These are phyloP conservation scores for Thelonectria rubi DNA, from an alignment of 2,329 filamentous ascomycete genomes.

Conservation along the genomic window DNA sequence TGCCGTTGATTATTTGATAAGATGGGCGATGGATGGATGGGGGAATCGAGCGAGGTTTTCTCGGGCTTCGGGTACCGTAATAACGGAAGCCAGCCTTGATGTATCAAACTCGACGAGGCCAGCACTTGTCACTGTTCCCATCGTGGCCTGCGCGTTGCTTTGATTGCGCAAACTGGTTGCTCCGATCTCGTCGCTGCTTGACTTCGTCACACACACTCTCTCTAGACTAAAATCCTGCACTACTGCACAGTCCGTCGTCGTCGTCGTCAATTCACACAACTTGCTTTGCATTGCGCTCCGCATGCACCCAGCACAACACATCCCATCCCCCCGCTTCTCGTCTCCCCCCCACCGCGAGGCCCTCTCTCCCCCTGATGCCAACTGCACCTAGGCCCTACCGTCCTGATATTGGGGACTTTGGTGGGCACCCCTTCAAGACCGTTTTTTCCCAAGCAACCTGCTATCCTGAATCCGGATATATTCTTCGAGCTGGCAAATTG, in stretches of 20 bases:
- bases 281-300: slow-evolving; percentile 16
- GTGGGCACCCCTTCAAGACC: slow-evolving; percentile 12
- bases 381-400: neutral
- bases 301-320: too few relatives aligned
- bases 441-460: neutral
- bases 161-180: neutral
- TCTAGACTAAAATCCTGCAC: too few relatives aligned
- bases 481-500: slow-evolving; percentile 30
- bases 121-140: slow-evolving; percentile 1
- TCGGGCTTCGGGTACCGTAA: neutral
- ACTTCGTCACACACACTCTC: too few relatives aligned
- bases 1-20: too few relatives aligned
- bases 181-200: too few relatives aligned
- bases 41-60: neutral
- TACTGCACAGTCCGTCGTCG: neutral
- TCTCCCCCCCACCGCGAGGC: neutral
- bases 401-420: slow-evolving; percentile 16
- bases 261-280: neutral
- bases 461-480: slow-evolving; percentile 33
- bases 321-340: neutral
- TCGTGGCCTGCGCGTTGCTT: slow-evolving; percentile 1
- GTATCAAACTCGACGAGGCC: neutral
- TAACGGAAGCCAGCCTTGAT: too few relatives aligned
- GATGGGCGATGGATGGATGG: too few relatives aligned
- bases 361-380: neutral